Evolutionary conservation across 2,329 filamentous ascomycete species (phyloP).

Genomic region (Fusarium globosum): DNA sequence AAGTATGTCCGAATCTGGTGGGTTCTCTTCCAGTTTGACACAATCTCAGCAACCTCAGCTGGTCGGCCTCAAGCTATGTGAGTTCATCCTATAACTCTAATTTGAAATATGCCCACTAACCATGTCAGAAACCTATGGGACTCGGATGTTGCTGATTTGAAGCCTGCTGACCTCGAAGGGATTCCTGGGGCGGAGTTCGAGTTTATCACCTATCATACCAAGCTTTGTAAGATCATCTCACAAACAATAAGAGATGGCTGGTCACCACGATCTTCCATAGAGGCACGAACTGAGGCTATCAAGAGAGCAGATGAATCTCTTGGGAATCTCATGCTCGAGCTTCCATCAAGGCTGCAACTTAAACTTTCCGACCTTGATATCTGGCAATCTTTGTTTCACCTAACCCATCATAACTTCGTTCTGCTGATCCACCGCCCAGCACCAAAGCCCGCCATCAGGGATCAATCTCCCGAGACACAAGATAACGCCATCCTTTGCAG

Average conservation of each 20-base stretch:
- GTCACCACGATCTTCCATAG: neutral
- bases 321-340: neutral
- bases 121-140: neutral
- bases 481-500: slow-evolving; percentile 5
- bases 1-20: slow-evolving; percentile 10
- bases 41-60: slow-evolving; percentile 4
- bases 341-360: neutral
- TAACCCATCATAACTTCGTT: slow-evolving; percentile 3
- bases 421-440: slow-evolving; percentile 1
- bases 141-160: neutral
- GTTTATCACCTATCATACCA: neutral
- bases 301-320: slow-evolving; percentile 2
- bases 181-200: neutral
- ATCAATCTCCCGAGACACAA: neutral
- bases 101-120: neutral
- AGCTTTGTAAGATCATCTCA: slow-evolving; percentile 14
- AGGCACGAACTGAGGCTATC: neutral
- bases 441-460: neutral
- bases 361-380: neutral
- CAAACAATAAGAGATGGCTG: neutral
- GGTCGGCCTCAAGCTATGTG: slow-evolving; percentile 14
- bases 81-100: neutral
- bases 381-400: slow-evolving; percentile 6
- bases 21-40: slow-evolving; percentile 18
- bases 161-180: neutral